Base-by-base conservation (phyloP, 2,329 filamentous ascomycete species). In the Teratosphaeria epicoccoides region DNA sequence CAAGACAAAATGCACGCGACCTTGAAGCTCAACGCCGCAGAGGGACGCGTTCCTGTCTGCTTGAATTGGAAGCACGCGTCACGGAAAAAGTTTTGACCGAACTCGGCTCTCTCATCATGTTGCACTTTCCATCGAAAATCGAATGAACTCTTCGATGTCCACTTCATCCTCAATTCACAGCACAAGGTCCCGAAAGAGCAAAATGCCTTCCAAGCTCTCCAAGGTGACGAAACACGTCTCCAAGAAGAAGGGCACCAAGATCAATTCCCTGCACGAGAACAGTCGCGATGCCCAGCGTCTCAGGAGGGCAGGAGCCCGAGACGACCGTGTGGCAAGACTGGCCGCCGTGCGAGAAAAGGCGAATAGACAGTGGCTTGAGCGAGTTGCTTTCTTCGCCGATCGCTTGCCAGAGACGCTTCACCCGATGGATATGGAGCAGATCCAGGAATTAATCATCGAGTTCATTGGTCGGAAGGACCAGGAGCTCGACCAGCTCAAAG, bases 191-290 rank as follows among this genome's bases (percentile, higher is more conserved):
- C 24, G 17, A 76, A 62, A 28, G 26, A 28, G 9, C 33, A 40
- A 40, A 23, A 95, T 95, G 89, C 80, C 87, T 12, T 68, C 68
- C 56, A 85, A 82, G 65, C 72, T 96, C 6, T 74, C 81, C 57
- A 97, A 96, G 68, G 86, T 93, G 20, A 81, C 86, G 57, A 97
- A 97, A 73, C 82, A 88, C 58, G 91, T 97, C 58, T 75, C 82
- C 74, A 96, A 95, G 79, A 96, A 96, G 78, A 82, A 85, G 59
- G 81, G 82, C 58, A 82, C 82, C 20, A 81, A 82, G 37, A 78
- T 88, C 46, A 83, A 84, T 25, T 78, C 84, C 11, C 77, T 97
- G 22, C 91, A 97, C 65, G 85, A 89, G 69, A 88, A 88, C 67
- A 95, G 89, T 55, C 79, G 93, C 59, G 88, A 97, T 73, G 87